phyloP scores from a whole-genome alignment of 345 rosid genomes.

The Eucalyptus shirleyi region DNA sequence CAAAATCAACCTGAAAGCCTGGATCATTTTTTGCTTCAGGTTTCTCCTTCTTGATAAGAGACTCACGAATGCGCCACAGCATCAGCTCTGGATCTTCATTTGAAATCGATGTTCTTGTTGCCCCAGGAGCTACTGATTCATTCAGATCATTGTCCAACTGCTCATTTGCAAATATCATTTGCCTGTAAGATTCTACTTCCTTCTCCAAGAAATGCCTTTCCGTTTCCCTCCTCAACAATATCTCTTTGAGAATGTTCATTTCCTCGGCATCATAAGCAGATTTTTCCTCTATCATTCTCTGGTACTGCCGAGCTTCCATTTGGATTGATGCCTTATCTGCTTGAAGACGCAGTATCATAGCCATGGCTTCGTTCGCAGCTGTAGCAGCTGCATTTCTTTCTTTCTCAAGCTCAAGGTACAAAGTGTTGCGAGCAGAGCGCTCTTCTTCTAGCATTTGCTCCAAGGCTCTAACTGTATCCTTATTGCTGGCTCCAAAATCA shows the following conservation, averaged over 20 bases:
- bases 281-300: conserved; percentile 77
- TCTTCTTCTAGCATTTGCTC: conserved; percentile 43
- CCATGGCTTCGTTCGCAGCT: conserved; percentile 86
- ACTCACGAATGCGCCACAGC: conserved; percentile 1
- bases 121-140: background rate
- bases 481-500: background rate
- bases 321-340: conserved; percentile 65
- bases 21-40: background rate
- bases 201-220: conserved; percentile 71
- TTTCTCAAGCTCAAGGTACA: conserved; percentile 53
- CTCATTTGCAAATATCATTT: conserved; percentile 7
- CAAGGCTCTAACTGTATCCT: conserved; percentile 16
- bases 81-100: background rate
- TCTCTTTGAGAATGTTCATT: conserved; percentile 74
- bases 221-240: conserved; percentile 51
- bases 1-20: background rate
- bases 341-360: conserved; percentile 76
- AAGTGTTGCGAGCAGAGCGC: conserved; percentile 22
- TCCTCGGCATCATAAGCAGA: conserved; percentile 71
- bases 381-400: conserved; percentile 80
- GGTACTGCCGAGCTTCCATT: conserved; percentile 84
- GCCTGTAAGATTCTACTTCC: conserved; percentile 64
- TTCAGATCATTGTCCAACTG: background rate
- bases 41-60: conserved; percentile 1
- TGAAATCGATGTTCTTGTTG: background rate